Conservation (phyloP, 768 basidiomycete species). For the Hypholoma sublateritium region DNA sequence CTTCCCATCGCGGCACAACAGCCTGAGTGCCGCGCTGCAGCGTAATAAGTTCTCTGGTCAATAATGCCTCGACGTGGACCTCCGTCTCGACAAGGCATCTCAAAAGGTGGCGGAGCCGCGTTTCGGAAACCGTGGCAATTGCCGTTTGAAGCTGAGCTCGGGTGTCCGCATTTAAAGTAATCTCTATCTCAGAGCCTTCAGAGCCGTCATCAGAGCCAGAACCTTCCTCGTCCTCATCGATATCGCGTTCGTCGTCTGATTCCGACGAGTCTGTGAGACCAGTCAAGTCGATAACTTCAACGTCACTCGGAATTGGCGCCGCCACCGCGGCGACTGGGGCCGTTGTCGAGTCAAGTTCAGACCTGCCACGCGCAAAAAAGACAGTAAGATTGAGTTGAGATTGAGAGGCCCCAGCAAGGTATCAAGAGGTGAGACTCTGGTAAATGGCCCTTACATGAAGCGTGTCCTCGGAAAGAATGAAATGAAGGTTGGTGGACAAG, state of each 20-base stretch:
- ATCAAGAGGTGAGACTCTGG: too few relatives aligned
- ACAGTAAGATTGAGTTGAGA: not conserved
- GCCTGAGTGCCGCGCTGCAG: constrained; percentile 32
- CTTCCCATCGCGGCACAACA: constrained; percentile 44
- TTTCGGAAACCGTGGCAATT: constrained; percentile 41
- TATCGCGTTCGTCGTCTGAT: constrained; percentile 17
- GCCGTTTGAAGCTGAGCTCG: constrained; percentile 42
- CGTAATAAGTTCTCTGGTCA: constrained; percentile 44
- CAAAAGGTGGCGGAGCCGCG: constrained; percentile 42
- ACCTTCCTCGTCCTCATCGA: constrained; percentile 22
- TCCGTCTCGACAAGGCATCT: constrained; percentile 36
- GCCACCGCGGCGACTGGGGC: not conserved
- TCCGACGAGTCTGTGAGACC: constrained; percentile 36
- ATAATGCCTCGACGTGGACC: constrained; percentile 39
- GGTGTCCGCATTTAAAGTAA: constrained; percentile 37
- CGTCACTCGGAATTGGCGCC: constrained; percentile 19
- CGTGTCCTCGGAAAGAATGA: too few relatives aligned
- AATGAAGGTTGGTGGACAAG: too few relatives aligned
- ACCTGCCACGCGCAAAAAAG: not conserved
- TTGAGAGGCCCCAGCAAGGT: too few relatives aligned
- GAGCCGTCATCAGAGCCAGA: constrained; percentile 19
- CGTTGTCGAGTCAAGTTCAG: not conserved
- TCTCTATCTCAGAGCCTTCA: constrained; percentile 34
- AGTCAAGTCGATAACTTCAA: constrained; percentile 47
- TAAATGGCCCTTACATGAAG: too few relatives aligned